Evolutionary conservation across 768 basidiomycete genomes (phyloP), one percentile per base, ranked within the genome.

Genomic region (Tricholoma bakamatsutake): DNA sequence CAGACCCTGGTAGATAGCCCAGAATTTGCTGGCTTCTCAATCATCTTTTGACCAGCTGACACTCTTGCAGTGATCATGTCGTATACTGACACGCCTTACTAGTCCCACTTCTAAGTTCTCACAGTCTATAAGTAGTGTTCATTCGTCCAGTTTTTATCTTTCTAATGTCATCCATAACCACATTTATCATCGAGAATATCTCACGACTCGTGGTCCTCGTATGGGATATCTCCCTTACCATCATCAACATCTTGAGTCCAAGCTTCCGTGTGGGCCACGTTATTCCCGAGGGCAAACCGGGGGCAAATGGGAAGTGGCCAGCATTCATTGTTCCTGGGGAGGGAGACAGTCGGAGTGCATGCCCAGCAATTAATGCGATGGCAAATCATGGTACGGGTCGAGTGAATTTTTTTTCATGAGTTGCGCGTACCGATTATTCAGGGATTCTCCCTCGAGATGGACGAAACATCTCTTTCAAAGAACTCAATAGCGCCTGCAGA

Each of bases 341-440:
- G 12, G 80, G 79, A 0, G 87, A 89, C 58, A 88, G 87, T 61
- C 74, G 89, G 1, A 80, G 80, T 56, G 78, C 83, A 2, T 90
- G 89, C 59, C 89, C 89, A 1, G 87, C 79, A 12, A 65, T 90
- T 53, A 90, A 91, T 59, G 84, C 87, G 0, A 72, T 91, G 80
- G 87, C 89, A 8, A 91, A 91, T 65, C 89, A 91, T 56, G 89
- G 88, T 88, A 42, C 40, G 4, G 8, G 18, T 42, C 18, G 9
- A 30, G 9, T 43, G 18, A 39, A 27, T 45, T 6, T 27, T 24
- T 4, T 11, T 30, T 15, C 5, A 9, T 30, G 3, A 34, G 7
- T 12, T 42, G 17, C 18, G 17, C 13, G 40, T 18, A 17, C 18
- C 3, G n/a, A 13, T 50, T 7, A n/a, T 18, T 3, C 24, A 73